Conservation (phyloP, 345 rosid genomes). For the Orychophragmus violaceus region DNA sequence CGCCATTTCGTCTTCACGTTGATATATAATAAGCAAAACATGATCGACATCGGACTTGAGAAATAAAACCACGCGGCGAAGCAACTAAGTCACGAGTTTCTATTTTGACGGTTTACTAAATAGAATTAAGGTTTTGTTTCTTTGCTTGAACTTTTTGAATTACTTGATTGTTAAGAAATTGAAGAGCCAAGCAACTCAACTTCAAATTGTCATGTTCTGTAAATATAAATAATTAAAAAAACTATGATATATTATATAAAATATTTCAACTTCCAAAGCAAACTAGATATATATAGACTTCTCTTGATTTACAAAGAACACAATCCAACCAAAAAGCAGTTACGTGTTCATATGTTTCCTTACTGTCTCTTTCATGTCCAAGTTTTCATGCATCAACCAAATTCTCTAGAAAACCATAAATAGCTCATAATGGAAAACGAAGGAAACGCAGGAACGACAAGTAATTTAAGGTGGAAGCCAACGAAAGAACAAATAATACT, state of each 20-base stretch:
- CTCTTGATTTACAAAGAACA: constrained; percentile 30
- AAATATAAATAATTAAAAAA: background rate
- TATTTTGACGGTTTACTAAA: constrained; percentile 26
- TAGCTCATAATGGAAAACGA: constrained; percentile 12
- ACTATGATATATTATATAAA: background rate
- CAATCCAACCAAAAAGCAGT: constrained; percentile 39
- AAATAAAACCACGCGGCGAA: constrained; percentile 13
- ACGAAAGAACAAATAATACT: constrained; percentile 77
- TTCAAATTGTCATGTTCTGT: constrained; percentile 27
- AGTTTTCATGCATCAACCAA: constrained; percentile 15
- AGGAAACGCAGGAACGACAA: constrained; percentile 26
- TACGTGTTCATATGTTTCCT: constrained; percentile 28
- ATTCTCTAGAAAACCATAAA: background rate
- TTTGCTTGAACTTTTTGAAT: constrained; percentile 10
- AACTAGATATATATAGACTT: constrained; percentile 23
- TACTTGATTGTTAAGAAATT: constrained; percentile 24
- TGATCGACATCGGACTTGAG: background rate
- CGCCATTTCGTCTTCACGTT: constrained; percentile 3
- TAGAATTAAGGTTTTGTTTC: constrained; percentile 14
- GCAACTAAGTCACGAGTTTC: constrained; percentile 18
- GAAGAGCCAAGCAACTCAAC: constrained; percentile 27
- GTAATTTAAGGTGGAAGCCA: constrained; percentile 80
- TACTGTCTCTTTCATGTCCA: constrained; percentile 33
- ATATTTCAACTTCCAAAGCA: constrained; percentile 29
- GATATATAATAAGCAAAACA: background rate